Percentiles rank a stretch among this genome's conserved stretches.
phyloP scores from a whole-genome alignment of 495 filamentous ascomycete genomes.

The Penicillium subrubescens region DNA sequence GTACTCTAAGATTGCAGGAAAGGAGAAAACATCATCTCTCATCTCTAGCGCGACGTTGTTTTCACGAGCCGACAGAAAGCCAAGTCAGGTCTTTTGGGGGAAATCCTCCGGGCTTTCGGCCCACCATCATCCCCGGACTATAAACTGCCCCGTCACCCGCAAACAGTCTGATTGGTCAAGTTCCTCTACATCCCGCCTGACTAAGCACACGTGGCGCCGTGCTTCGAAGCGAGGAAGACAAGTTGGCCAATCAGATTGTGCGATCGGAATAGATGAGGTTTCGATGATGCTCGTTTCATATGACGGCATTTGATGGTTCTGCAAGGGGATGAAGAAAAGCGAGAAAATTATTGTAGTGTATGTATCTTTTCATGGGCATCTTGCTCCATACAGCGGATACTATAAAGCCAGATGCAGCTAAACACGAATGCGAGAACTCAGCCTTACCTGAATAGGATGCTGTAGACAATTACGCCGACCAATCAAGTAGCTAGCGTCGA shows the following conservation, averaged over 20 bases:
- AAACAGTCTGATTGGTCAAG: conserved; percentile 9
- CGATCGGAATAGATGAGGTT: not conserved
- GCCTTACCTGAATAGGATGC: conserved; percentile 9
- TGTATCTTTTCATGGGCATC: not conserved
- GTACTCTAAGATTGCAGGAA: not conserved
- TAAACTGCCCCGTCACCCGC: conserved; percentile 5
- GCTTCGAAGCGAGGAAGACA: conserved; percentile 6
- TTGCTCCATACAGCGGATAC: not conserved
- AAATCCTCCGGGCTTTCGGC: not conserved
- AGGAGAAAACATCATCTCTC: not conserved
- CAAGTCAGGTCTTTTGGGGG: not conserved
- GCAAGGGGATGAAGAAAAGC: not conserved
- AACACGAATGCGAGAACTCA: not conserved
- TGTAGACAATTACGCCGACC: not conserved
- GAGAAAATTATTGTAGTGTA: not conserved
- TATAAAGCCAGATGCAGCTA: not conserved
- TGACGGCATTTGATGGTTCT: not conserved
- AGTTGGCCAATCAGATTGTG: not conserved
- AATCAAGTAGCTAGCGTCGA: not conserved
- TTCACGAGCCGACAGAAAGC: not conserved
- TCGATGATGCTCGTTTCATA: not conserved
- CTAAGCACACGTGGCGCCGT: conserved; percentile 17
- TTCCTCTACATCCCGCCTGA: not conserved
- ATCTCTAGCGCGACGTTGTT: not conserved
- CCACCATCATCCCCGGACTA: conserved; percentile 9